phyloP scores from a whole-genome alignment of 1,284 basidiomycete species.

The Cryptococcus sp. region DNA sequence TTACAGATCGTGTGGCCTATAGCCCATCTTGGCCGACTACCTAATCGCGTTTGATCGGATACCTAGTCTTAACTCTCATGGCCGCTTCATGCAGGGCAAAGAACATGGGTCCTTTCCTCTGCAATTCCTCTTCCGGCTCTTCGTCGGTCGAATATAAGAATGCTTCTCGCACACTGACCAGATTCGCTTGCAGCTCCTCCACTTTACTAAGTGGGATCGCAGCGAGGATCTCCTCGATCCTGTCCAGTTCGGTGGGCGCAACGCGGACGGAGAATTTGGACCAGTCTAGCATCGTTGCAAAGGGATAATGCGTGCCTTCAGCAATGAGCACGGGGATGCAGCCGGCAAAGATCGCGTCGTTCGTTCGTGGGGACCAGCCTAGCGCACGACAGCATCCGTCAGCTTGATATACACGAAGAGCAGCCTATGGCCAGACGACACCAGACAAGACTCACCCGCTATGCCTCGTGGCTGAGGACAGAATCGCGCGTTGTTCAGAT shows the following conservation, averaged over 20 bases:
- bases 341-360: constrained; percentile 57
- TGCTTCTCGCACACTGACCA: constrained; percentile 54
- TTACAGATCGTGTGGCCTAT: too few relatives aligned
- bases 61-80: constrained; percentile 50
- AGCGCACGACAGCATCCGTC: background rate
- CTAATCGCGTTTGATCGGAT: constrained; percentile 33
- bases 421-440: background rate
- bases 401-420: background rate
- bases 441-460: constrained; percentile 36
- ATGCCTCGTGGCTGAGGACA: constrained; percentile 55
- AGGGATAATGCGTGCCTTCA: constrained; percentile 55
- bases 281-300: constrained; percentile 54
- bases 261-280: constrained; percentile 54
- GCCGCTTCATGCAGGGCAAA: constrained; percentile 53
- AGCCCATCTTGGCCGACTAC: background rate
- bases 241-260: constrained; percentile 53
- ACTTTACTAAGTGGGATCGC: constrained; percentile 50
- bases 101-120: constrained; percentile 52
- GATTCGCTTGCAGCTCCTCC: constrained; percentile 53
- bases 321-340: constrained; percentile 56
- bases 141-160: constrained; percentile 54
- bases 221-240: constrained; percentile 52
- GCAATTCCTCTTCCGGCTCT: constrained; percentile 44
- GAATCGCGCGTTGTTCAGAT: constrained; percentile 52
- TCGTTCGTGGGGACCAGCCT: constrained; percentile 55